Conservation (phyloP, 352 stramenopile genomes). For the Phytophthora cryptogea region DNA sequence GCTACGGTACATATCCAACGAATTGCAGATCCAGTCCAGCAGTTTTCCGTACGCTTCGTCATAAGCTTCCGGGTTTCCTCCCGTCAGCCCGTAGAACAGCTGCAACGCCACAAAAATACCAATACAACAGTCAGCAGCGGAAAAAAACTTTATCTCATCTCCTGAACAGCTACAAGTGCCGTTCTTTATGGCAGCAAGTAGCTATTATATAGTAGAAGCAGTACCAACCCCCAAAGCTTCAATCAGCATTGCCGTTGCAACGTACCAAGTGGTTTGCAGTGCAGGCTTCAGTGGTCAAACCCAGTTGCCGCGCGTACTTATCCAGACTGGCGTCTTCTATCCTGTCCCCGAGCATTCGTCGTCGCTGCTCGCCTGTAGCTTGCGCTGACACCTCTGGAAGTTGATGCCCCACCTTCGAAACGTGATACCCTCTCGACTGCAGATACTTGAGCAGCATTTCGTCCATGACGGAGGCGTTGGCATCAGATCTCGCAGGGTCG, state of each 20-base stretch:
- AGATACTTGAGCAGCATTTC: constrained; percentile 77
- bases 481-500: constrained; percentile 15
- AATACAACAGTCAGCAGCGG: constrained; percentile 20
- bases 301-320: constrained; percentile 63
- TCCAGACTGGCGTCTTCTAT: constrained; percentile 49
- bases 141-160: background rate
- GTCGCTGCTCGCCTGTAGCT: constrained; percentile 33
- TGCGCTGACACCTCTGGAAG: background rate
- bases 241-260: constrained; percentile 12
- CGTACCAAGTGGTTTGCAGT: constrained; percentile 74
- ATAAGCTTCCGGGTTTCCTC: constrained; percentile 60
- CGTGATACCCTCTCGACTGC: constrained; percentile 54
- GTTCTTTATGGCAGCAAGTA: constrained; percentile 12
- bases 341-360: constrained; percentile 38
- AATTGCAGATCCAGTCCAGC: constrained; percentile 86
- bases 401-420: constrained; percentile 28
- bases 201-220: background rate
- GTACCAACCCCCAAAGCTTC: background rate
- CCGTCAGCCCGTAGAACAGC: constrained; percentile 77
- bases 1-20: constrained; percentile 87
- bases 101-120: constrained; percentile 30
- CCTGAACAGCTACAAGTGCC: background rate
- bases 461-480: constrained; percentile 51
- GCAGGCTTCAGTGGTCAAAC: constrained; percentile 72
- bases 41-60: constrained; percentile 72